phyloP scores from a whole-genome alignment of 1,284 basidiomycete genomes.

The Filobasidium uniguttulatum region DNA sequence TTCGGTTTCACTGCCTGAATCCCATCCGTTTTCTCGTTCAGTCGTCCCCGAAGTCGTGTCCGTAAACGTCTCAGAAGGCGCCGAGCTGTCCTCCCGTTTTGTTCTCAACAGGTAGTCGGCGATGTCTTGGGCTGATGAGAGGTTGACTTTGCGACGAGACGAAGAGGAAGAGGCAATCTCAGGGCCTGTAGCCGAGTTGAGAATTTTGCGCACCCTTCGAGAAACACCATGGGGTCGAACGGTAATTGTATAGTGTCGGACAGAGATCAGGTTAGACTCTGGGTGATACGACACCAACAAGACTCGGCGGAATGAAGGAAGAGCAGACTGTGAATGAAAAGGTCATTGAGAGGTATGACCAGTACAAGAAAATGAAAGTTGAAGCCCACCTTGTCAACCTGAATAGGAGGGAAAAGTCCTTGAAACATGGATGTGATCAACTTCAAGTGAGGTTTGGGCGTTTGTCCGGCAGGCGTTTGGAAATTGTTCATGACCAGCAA shows the following conservation, averaged over 20 bases:
- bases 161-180: constrained; percentile 28
- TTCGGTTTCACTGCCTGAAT: constrained; percentile 52
- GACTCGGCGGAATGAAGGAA: constrained; percentile 77
- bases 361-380: constrained; percentile 25
- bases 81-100: constrained; percentile 40
- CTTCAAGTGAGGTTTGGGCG: constrained; percentile 37
- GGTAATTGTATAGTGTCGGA: constrained; percentile 89
- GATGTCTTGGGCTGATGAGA: constrained; percentile 81
- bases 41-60: constrained; percentile 12
- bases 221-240: constrained; percentile 92
- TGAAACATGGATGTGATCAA: constrained; percentile 44
- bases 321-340: constrained; percentile 52
- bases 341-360: constrained; percentile 50
- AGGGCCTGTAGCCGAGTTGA: constrained; percentile 40
- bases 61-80: constrained; percentile 6
- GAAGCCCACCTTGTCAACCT: constrained; percentile 41
- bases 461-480: constrained; percentile 35
- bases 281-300: constrained; percentile 87
- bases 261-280: constrained; percentile 72
- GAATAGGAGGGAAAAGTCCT: constrained; percentile 42
- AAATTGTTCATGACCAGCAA: constrained; percentile 42
- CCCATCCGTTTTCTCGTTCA: constrained; percentile 47
- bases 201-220: constrained; percentile 72
- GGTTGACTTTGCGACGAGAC: constrained; percentile 49
- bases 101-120: constrained; percentile 83